Evolutionary conservation across 768 basidiomycete species (phyloP).

Genomic region (Russula emetica): DNA sequence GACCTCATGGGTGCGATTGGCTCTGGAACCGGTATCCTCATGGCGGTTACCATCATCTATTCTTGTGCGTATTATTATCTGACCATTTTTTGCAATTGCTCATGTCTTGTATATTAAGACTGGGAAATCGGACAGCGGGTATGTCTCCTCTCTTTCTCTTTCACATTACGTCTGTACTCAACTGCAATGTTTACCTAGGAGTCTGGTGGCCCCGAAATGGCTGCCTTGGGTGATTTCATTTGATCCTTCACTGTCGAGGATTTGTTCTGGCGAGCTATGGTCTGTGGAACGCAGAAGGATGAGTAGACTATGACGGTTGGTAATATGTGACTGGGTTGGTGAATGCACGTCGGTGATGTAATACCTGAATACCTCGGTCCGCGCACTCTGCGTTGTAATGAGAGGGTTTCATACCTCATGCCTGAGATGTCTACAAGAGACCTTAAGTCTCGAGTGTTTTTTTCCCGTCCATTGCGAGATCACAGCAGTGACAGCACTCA

Average conservation of each 20-base stretch:
- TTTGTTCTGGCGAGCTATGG: background rate
- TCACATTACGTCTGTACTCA: background rate
- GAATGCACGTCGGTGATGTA: background rate
- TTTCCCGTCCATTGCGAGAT: background rate
- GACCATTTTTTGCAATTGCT: background rate
- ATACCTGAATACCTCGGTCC: background rate
- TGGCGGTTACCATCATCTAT: constrained; percentile 98
- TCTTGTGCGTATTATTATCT: constrained; percentile 40
- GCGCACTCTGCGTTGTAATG: background rate
- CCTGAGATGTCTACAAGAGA: background rate
- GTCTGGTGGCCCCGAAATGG: constrained; percentile 78
- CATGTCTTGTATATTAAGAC: constrained; percentile 43
- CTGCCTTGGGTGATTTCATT: constrained; percentile 72
- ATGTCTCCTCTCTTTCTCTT: constrained; percentile 11
- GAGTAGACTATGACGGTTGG: background rate
- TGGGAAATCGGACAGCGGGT: constrained; percentile 92
- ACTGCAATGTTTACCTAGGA: constrained; percentile 41
- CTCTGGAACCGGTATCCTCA: constrained; percentile 91
- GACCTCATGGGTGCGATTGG: constrained; percentile 96
- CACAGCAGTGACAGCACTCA: background rate
- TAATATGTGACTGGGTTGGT: constrained; percentile 4
- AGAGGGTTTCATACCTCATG: background rate
- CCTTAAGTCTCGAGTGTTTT: background rate
- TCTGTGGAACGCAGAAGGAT: background rate
- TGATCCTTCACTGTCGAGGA: constrained; percentile 34